Percentiles rank a stretch among this genome's conserved stretches.
phyloP scores from a whole-genome alignment of 2,329 filamentous ascomycete species.

The Pseudocercospora musae region DNA sequence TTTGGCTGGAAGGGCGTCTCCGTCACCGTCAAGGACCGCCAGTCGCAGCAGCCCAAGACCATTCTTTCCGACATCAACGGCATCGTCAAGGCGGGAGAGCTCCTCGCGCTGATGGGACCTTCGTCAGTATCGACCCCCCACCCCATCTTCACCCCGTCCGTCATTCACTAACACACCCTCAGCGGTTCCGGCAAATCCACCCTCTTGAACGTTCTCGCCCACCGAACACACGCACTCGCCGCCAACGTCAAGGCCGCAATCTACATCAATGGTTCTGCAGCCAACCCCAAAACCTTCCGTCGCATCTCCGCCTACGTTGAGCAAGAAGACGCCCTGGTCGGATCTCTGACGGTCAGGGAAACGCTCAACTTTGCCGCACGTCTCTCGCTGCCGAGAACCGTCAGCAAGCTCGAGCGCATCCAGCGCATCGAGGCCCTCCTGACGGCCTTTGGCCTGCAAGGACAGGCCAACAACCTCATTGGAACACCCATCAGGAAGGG shows the following conservation, averaged over 20 bases:
- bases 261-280: conserved; percentile 60
- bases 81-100: conserved; percentile 64
- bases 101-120: conserved; percentile 80
- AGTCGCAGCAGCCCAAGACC: conserved; percentile 59
- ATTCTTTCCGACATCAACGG: conserved; percentile 65
- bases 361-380: conserved; percentile 75
- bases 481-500: conserved; percentile 81
- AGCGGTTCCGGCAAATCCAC: conserved; percentile 74
- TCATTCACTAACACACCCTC: conserved; percentile 10
- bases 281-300: conserved; percentile 57
- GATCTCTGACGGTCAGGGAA: conserved; percentile 74
- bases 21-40: conserved; percentile 69
- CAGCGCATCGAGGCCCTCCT: conserved; percentile 65
- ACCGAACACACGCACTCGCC: conserved; percentile 53
- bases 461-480: conserved; percentile 68
- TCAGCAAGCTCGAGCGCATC: conserved; percentile 57
- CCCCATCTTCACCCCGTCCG: background rate
- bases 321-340: conserved; percentile 82
- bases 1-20: conserved; percentile 66
- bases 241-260: conserved; percentile 54
- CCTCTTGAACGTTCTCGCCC: conserved; percentile 74
- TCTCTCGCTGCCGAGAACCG: conserved; percentile 54
- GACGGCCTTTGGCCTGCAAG: conserved; percentile 67
- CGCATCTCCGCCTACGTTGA: conserved; percentile 75
- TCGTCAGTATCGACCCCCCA: conserved; percentile 39